phyloP scores from a whole-genome alignment of 1,284 basidiomycete species.

The Leccinum variabile region DNA sequence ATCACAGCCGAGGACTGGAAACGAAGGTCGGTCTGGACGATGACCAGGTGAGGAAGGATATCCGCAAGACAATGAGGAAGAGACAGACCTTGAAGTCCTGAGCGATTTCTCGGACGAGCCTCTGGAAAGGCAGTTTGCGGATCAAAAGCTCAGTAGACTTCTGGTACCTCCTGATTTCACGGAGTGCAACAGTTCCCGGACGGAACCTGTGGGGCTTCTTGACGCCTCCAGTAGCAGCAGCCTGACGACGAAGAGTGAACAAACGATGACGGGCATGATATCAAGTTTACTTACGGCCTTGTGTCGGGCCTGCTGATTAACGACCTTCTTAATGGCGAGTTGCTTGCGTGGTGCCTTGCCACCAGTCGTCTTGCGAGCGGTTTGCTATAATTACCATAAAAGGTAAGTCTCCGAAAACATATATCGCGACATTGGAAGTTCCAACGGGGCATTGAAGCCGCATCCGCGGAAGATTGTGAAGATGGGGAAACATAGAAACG shows the following conservation, averaged over 20 bases:
- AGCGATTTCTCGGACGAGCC: constrained; percentile 72
- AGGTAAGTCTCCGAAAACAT: constrained; percentile 36
- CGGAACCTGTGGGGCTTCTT: constrained; percentile 76
- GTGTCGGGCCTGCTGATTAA: constrained; percentile 38
- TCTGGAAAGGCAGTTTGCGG: constrained; percentile 78
- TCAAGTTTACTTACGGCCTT: constrained; percentile 10
- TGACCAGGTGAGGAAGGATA: not conserved
- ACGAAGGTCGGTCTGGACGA: constrained; percentile 37
- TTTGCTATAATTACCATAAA: constrained; percentile 56
- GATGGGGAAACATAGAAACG: constrained; percentile 15
- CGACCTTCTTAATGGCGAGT: constrained; percentile 57
- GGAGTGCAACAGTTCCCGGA: constrained; percentile 74
- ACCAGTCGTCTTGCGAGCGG: constrained; percentile 65
- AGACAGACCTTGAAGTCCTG: constrained; percentile 68
- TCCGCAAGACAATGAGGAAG: not conserved
- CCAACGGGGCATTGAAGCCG: constrained; percentile 17
- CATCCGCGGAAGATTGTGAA: constrained; percentile 11
- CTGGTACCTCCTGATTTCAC: constrained; percentile 85
- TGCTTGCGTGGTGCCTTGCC: constrained; percentile 70
- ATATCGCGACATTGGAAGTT: constrained; percentile 23
- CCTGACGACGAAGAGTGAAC: constrained; percentile 38
- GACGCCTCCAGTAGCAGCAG: constrained; percentile 67
- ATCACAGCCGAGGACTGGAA: constrained; percentile 72
- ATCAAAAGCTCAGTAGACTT: constrained; percentile 80
- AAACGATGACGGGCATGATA: not conserved